Evolutionary conservation across 495 filamentous ascomycete species (phyloP).

Genomic region (Diplogelasinospora grovesii): DNA sequence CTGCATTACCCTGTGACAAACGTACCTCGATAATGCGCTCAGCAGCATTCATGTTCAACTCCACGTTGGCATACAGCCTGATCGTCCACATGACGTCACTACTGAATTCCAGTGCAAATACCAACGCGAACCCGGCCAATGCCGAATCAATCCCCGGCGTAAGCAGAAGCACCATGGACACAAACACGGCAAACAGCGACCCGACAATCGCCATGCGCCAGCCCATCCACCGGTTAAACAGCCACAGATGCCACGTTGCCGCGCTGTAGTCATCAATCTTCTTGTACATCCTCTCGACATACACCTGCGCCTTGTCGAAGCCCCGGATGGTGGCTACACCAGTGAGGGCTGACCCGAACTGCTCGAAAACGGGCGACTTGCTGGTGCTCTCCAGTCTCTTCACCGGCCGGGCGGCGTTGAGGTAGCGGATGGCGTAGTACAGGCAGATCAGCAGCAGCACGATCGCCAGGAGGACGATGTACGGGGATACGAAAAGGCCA

Average conservation of each 20-base stretch:
- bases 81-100: slow-evolving; percentile 52
- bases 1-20: background rate
- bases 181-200: slow-evolving; percentile 58
- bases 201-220: slow-evolving; percentile 66
- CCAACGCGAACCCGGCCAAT: slow-evolving; percentile 72
- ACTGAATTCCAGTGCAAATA: slow-evolving; percentile 51
- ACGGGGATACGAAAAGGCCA: slow-evolving; percentile 55
- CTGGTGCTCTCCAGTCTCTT: slow-evolving; percentile 69
- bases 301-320: slow-evolving; percentile 57
- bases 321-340: slow-evolving; percentile 72
- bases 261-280: slow-evolving; percentile 59
- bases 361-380: slow-evolving; percentile 72
- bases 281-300: slow-evolving; percentile 57
- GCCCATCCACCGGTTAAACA: slow-evolving; percentile 69
- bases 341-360: slow-evolving; percentile 61
- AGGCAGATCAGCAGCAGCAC: slow-evolving; percentile 50
- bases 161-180: slow-evolving; percentile 58
- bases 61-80: slow-evolving; percentile 55
- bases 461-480: slow-evolving; percentile 51
- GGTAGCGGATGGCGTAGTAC: slow-evolving; percentile 52
- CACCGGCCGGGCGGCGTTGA: slow-evolving; percentile 64
- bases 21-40: slow-evolving; percentile 67
- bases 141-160: slow-evolving; percentile 61
- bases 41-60: slow-evolving; percentile 78
- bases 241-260: slow-evolving; percentile 60